Evolutionary conservation across 2,329 filamentous ascomycete genomes (phyloP).

Genomic region (Venturia nashicola): DNA sequence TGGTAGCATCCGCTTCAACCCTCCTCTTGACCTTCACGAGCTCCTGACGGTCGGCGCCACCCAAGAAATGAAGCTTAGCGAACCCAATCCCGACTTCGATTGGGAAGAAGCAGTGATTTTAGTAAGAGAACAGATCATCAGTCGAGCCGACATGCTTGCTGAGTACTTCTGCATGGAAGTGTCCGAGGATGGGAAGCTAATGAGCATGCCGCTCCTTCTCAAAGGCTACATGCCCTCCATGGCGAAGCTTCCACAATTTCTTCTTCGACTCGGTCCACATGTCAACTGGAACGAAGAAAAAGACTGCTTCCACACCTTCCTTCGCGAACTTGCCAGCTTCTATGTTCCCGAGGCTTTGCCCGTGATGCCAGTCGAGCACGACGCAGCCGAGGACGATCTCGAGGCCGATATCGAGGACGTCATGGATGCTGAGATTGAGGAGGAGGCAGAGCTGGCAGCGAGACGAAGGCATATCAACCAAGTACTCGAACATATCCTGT

Average conservation of each 20-base stretch:
- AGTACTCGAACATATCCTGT: constrained; percentile 74
- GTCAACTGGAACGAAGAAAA: constrained; percentile 82
- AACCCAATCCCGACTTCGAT: constrained; percentile 42
- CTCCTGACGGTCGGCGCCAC: constrained; percentile 63
- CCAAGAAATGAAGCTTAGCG: constrained; percentile 45
- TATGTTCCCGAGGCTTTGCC: constrained; percentile 84
- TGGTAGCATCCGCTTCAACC: constrained; percentile 67
- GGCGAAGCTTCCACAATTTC: constrained; percentile 76
- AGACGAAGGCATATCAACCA: constrained; percentile 59
- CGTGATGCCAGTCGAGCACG: constrained; percentile 18
- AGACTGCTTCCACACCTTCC: constrained; percentile 69
- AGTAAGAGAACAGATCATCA: constrained; percentile 57
- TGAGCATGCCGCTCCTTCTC: constrained; percentile 69
- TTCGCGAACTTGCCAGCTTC: constrained; percentile 78
- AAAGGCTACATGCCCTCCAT: constrained; percentile 82
- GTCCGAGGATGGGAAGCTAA: constrained; percentile 61
- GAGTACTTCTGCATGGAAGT: constrained; percentile 91
- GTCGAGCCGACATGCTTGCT: constrained; percentile 69
- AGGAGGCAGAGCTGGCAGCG: constrained; percentile 28
- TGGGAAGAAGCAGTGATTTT: constrained; percentile 52
- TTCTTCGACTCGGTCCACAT: constrained; percentile 76
- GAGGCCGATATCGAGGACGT: constrained; percentile 11
- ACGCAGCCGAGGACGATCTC: constrained; percentile 33
- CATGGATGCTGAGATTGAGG: constrained; percentile 13
- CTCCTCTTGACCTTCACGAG: constrained; percentile 57